phyloP scores from a whole-genome alignment of 2,329 filamentous ascomycete genomes.

The Alternaria gaisen region DNA sequence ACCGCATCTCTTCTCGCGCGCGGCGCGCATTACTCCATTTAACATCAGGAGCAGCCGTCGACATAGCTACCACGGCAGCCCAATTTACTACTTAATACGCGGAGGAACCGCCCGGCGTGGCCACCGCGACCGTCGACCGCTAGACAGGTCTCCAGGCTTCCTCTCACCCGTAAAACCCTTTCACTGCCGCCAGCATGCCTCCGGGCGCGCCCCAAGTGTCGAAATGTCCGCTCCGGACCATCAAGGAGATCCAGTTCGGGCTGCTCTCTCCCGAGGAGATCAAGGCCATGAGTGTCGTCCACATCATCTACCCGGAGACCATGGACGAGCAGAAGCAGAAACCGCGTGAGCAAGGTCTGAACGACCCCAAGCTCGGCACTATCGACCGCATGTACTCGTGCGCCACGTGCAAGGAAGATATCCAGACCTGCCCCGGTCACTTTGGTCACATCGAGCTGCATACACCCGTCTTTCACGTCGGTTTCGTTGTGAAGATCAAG shows the following conservation, averaged over 20 bases:
- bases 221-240: slow-evolving; percentile 82
- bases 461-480: slow-evolving; percentile 90
- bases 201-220: slow-evolving; percentile 84
- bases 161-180: slow-evolving; percentile 12
- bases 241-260: slow-evolving; percentile 99
- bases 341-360: slow-evolving; percentile 89
- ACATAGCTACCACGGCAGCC: slow-evolving; percentile 31
- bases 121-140: slow-evolving; percentile 37
- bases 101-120: slow-evolving; percentile 42
- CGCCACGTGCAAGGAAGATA: slow-evolving; percentile 94
- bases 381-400: slow-evolving; percentile 97
- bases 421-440: slow-evolving; percentile 95
- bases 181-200: slow-evolving; percentile 66
- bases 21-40: slow-evolving; percentile 39
- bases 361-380: slow-evolving; percentile 94
- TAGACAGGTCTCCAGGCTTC: slow-evolving; percentile 23
- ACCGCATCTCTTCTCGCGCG: slow-evolving; percentile 44
- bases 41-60: slow-evolving; percentile 20
- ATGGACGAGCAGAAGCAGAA: slow-evolving; percentile 96
- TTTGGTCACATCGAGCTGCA: slow-evolving; percentile 99
- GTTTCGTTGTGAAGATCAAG: slow-evolving; percentile 99
- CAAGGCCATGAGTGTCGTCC: slow-evolving; percentile 96
- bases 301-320: slow-evolving; percentile 98
- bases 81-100: slow-evolving; percentile 22
- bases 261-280: slow-evolving; percentile 98